Conservation (phyloP, 768 basidiomycete species). For the Thelephora aurantiotincta region DNA sequence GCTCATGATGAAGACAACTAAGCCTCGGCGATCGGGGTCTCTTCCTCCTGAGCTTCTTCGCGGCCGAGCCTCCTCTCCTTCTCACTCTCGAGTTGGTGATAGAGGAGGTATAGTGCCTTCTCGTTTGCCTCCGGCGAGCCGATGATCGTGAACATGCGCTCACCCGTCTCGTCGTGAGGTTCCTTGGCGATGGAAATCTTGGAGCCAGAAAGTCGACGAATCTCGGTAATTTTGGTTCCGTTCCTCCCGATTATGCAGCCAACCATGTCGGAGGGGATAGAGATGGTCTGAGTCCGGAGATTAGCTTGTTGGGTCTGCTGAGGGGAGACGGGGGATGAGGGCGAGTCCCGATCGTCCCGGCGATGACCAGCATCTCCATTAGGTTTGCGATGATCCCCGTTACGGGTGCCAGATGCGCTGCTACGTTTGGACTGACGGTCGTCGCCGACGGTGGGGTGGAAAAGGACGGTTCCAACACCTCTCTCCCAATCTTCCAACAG, state of each 20-base stretch:
- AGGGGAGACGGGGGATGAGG: conserved; percentile 33
- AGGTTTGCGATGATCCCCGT: conserved; percentile 41
- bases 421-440: conserved; percentile 44
- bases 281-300: conserved; percentile 96
- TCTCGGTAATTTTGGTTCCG: conserved; percentile 98
- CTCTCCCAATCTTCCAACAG: conserved; percentile 95
- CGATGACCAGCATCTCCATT: conserved; percentile 37
- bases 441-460: conserved; percentile 83
- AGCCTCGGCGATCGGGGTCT: conserved; percentile 17
- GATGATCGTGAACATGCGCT: conserved; percentile 98
- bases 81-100: conserved; percentile 94
- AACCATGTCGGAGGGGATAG: conserved; percentile 99
- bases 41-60: conserved; percentile 67
- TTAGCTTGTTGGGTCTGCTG: conserved; percentile 47
- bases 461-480: conserved; percentile 85
- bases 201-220: conserved; percentile 92
- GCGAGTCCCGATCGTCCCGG: conserved; percentile 28
- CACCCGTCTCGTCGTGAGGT: conserved; percentile 98
- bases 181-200: conserved; percentile 98
- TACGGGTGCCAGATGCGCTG: conserved; percentile 34
- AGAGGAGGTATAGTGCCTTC: conserved; percentile 92
- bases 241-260: conserved; percentile 92
- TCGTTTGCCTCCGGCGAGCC: conserved; percentile 95
- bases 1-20: not conserved
- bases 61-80: conserved; percentile 86